Evolutionary conservation across 1,284 basidiomycete genomes (phyloP), one percentile per base, ranked within the genome.

Genomic region (Anthracocystis walkeri): DNA sequence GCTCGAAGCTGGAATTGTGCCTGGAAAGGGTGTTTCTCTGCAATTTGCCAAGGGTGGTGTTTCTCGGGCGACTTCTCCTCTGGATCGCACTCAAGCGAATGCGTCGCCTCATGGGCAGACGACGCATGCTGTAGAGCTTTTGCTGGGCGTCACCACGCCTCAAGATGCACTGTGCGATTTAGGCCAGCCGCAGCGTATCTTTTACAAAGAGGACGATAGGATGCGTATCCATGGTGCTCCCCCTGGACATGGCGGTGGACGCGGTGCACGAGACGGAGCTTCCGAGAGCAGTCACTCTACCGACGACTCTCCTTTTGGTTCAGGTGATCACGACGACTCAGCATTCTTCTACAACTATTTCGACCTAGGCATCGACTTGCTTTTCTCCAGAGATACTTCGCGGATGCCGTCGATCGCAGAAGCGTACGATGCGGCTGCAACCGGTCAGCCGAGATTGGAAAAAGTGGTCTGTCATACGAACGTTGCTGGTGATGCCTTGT

Each of bases 301-400:
- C 3, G 56, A 72, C 11, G 69, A 63, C 18, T 58, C 63, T 10
- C 21, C 20, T 1, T 52, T 51, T 16, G 27, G 50, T 4, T 57
- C 58, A 2, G 35, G 41, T 12, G 74, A 68, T 31, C 23, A 52
- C 18, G 62, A 75, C 51, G 62, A 68, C 48, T 67, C 71, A 18
- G 67, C 75, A 0, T 71, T 77, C 41, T 77, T 77, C 51, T 77
- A 70, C 71, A 77, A 77, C 62, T 77, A 77, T 59, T 77, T 77
- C 63, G 75, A 77, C 38, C 69, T 77, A 3, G 75, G 75, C 18
- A 61, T 77, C 35, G 75, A 77, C 57, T 33, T 77, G 41, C 53
- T 77, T 3, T 77, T 77, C 29, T 74, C 75, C 2, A 63, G 52
- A 38, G 49, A 70, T 44, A 51, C 54, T 1, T 31, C 31, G 16